Base-by-base conservation (phyloP, 768 basidiomycete species). In the Psilocybe sp. region DNA sequence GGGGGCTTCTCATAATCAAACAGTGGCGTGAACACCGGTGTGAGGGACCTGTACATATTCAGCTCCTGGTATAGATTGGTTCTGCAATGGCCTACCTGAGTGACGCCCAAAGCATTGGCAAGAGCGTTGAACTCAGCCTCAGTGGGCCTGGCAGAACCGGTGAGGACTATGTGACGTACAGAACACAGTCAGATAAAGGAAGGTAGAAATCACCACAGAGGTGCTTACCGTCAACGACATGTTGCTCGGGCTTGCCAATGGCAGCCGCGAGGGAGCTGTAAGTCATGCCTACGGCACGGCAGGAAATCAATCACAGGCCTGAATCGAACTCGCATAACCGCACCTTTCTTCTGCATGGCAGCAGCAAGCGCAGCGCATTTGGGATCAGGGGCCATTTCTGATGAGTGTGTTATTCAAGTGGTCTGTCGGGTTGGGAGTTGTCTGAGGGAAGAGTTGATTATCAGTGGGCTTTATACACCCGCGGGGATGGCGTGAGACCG, bases 331-430 rank as follows among this genome's bases (percentile, higher is more conserved):
- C 31, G 12, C 11, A 10, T 42, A 14, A 5, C 52, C 65, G n/a
- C 49, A 85, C 86, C 79, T 54, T 73, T 69, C 58, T 60, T 68
- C 1, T 58, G 45, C 69, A 79, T 72, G 11, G 84, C 85, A 23
- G 67, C 68, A 55, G 69, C 70, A 57, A 89, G 70, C 41, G 84
- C 84, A 57, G 73, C 57, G 66, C 87, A 88, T 61, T 74, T 76
- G 9, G 78, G 78, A 67, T 75, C 70, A 47, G 77, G 69, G 42
- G 78, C 67, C 77, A 78, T 82, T 49, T 50, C 64, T 52, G 10
- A 47, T 33, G 46, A 37, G 20, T 35, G 49, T 47, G n/a, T 14
- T 16, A 38, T 38, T 31, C 23, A 16, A 49, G 19, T 39, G 41
- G 41, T n/a, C 20, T 50, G 19, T 18, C 36, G 15, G 18, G 46